Evolutionary conservation across 176 grass and related monocot genomes (phyloP).

Genomic region (bread wheat (Triticum aestivum)): DNA sequence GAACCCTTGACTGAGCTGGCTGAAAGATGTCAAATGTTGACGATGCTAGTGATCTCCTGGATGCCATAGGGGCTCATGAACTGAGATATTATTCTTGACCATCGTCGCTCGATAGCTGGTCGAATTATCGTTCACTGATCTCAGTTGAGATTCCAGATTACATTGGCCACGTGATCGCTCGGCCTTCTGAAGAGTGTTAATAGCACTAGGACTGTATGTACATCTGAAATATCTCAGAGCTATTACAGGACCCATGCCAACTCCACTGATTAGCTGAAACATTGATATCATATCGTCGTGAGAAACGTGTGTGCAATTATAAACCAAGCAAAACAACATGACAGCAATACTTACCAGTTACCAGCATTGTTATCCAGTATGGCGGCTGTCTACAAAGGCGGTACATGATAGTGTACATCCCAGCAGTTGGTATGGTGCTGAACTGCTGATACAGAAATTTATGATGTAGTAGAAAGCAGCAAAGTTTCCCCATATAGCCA

Average conservation of each 20-base stretch:
- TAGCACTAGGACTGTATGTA: constrained; percentile 62
- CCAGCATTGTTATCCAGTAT: constrained; percentile 86
- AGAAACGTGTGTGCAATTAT: neutral
- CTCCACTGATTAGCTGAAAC: constrained; percentile 72
- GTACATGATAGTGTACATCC: constrained; percentile 89
- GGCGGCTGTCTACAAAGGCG: constrained; percentile 65
- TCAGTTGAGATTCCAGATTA: no score
- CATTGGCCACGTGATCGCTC: no score
- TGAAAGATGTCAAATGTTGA: constrained; percentile 86
- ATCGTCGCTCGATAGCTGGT: no score
- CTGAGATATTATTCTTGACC: no score
- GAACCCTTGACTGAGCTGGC: constrained; percentile 57
- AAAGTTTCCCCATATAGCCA: constrained; percentile 90
- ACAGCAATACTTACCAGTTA: constrained; percentile 58
- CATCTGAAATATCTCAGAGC: constrained; percentile 89
- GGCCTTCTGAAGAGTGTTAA: no score
- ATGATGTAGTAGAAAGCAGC: constrained; percentile 63
- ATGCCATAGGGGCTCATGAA: neutral
- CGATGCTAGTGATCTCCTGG: constrained; percentile 51
- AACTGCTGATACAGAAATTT: constrained; percentile 56
- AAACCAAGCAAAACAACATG: constrained; percentile 1
- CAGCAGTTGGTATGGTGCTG: constrained; percentile 60
- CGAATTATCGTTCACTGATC: no score
- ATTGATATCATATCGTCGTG: neutral
- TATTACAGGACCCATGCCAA: constrained; percentile 84